These are phyloP conservation scores for Rhodotorula glutinis DNA, from an alignment of 1,284 basidiomycete genomes.

Conservation along the genomic window DNA sequence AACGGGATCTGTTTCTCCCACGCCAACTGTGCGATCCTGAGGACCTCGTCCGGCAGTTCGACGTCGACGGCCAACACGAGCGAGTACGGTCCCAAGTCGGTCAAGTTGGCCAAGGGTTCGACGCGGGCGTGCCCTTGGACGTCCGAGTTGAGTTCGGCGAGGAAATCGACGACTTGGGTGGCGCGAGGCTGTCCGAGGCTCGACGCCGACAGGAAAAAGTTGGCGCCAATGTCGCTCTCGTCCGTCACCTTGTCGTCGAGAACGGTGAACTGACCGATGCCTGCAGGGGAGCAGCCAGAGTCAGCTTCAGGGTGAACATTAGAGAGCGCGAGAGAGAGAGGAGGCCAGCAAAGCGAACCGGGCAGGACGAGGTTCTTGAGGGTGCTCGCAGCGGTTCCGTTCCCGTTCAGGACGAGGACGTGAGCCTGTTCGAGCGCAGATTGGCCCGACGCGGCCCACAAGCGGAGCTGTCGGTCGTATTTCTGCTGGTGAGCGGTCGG, in stretches of 20 bases:
- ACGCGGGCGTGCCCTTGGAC: constrained; percentile 68
- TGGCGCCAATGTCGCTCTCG: constrained; percentile 81
- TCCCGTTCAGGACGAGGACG: constrained; percentile 74
- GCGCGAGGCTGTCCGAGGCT: constrained; percentile 79
- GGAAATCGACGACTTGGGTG: constrained; percentile 69
- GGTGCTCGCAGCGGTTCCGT: constrained; percentile 76
- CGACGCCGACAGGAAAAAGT: constrained; percentile 83
- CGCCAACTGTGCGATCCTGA: constrained; percentile 54
- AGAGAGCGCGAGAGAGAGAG: too few relatives aligned
- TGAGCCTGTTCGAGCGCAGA: constrained; percentile 80
- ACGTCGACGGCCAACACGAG: constrained; percentile 83
- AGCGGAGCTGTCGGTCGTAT: constrained; percentile 85
- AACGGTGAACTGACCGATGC: constrained; percentile 86
- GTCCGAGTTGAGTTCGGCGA: constrained; percentile 82
- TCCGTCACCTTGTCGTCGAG: constrained; percentile 64
- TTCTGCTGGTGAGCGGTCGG: constrained; percentile 82
- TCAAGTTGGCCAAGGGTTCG: constrained; percentile 44
- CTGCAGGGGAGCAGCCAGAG: constrained; percentile 38
- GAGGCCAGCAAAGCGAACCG: constrained; percentile 54
- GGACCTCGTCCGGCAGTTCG: constrained; percentile 45
- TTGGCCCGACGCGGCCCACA: constrained; percentile 95
- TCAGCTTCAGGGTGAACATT: background rate
- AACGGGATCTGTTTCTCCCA: constrained; percentile 59
- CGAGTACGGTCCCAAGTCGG: constrained; percentile 59
- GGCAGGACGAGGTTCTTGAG: constrained; percentile 95